Conservation (phyloP, 2,329 filamentous ascomycete genomes). For the Aureobasidium namibiae region DNA sequence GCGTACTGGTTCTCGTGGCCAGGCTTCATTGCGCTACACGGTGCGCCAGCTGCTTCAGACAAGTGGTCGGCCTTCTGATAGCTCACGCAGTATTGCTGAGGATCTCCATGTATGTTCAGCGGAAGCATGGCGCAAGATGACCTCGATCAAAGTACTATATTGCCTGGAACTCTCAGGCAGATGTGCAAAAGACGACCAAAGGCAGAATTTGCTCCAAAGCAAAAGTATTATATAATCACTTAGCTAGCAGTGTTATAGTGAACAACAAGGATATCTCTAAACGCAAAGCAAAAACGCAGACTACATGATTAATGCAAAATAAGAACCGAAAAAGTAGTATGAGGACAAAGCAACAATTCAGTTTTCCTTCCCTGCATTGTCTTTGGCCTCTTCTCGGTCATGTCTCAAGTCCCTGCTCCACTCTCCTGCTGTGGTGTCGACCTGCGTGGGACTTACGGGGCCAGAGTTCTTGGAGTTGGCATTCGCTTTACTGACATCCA, state of each 20-base stretch:
- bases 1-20: not conserved
- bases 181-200: not conserved
- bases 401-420: slow-evolving; percentile 12
- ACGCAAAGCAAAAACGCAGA: not conserved
- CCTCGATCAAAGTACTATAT: not conserved
- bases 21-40: not conserved
- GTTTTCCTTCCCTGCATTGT: not conserved
- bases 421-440: slow-evolving; percentile 15
- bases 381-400: not conserved
- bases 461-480: not conserved
- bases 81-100: not conserved
- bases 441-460: slow-evolving; percentile 14
- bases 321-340: not conserved
- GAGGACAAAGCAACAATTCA: not conserved
- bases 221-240: not conserved
- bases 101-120: too few species aligned
- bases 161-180: too few species aligned
- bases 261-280: not conserved
- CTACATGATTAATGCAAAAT: not conserved
- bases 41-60: not conserved
- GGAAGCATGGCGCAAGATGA: not conserved
- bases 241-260: not conserved
- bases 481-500: not conserved
- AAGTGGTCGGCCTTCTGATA: not conserved
- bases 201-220: not conserved